Conservation (phyloP, 805 yeast genomes). For the Yarrowia porcina region DNA sequence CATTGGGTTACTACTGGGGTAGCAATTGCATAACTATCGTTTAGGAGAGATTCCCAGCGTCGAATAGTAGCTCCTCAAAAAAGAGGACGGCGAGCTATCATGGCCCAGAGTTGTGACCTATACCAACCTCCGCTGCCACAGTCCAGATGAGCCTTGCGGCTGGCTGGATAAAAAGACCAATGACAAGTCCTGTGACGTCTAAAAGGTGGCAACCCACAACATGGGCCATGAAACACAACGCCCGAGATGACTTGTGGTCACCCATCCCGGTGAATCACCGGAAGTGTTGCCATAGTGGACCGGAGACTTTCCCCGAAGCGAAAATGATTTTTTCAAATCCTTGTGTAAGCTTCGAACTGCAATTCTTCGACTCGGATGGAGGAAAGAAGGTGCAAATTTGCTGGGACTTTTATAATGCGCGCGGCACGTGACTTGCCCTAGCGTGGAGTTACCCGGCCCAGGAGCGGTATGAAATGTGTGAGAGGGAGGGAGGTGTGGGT, state of each 20-base stretch:
- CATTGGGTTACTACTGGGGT: conserved; percentile 36
- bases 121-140: conserved; percentile 18
- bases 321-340: conserved; percentile 18
- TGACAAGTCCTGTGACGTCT: conserved; percentile 5
- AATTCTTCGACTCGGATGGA: conserved; percentile 33
- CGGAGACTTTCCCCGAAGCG: conserved; percentile 43
- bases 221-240: conserved; percentile 18
- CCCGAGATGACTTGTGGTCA: conserved; percentile 11
- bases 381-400: conserved; percentile 15
- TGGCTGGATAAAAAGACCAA: conserved; percentile 17
- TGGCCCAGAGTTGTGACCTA: neutral
- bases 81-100: conserved; percentile 16
- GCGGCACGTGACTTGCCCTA: conserved; percentile 3
- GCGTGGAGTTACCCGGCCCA: neutral
- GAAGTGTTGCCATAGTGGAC: conserved; percentile 37
- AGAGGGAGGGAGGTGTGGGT: neutral
- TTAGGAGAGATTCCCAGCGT: conserved; percentile 28
- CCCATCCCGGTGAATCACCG: conserved; percentile 26
- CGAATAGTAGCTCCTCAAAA: conserved; percentile 24
- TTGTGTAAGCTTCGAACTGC: conserved; percentile 38
- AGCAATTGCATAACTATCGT: conserved; percentile 40
- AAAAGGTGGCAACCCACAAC: conserved; percentile 26
- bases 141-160: conserved; percentile 27
- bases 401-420: neutral
- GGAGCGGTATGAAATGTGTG: neutral